A percentile compares a stretch with the other conserved stretches of the same genome.
These are phyloP conservation scores for Aphanomyces stellatus DNA, from an alignment of 352 stramenopile genomes.

Conservation along the genomic window DNA sequence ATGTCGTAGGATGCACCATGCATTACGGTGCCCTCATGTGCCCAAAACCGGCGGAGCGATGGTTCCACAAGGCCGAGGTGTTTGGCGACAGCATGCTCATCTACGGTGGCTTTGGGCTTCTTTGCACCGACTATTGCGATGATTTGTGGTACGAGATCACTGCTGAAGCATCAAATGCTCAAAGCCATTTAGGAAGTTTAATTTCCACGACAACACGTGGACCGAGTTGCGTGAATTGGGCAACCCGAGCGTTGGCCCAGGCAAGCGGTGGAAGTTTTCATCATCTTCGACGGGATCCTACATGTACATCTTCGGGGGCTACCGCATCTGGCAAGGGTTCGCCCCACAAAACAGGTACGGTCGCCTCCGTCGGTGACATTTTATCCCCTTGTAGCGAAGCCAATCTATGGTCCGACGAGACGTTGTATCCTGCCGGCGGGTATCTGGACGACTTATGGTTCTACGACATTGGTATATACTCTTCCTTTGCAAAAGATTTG, in stretches of 20 bases:
- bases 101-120: slow-evolving; percentile 88
- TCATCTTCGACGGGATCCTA: slow-evolving; percentile 52
- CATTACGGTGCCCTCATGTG: slow-evolving; percentile 80
- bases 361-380: no score
- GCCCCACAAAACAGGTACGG: slow-evolving; percentile 71
- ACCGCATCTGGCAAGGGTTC: slow-evolving; percentile 94
- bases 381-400: slow-evolving; percentile 19
- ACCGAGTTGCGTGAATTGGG: slow-evolving; percentile 75
- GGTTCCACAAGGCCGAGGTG: slow-evolving; percentile 81
- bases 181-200: slow-evolving; percentile 47
- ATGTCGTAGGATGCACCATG: slow-evolving; percentile 62
- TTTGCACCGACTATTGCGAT: slow-evolving; percentile 94
- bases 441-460: slow-evolving; percentile 94
- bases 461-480: slow-evolving; percentile 19
- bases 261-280: slow-evolving; percentile 90
- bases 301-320: slow-evolving; percentile 87
- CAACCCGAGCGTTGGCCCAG: slow-evolving; percentile 39
- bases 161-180: background rate
- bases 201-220: slow-evolving; percentile 86
- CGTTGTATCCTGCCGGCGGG: slow-evolving; percentile 79
- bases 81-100: slow-evolving; percentile 88
- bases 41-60: slow-evolving; percentile 82
- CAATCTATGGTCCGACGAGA: slow-evolving; percentile 66
- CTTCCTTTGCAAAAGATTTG: background rate
- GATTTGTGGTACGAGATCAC: slow-evolving; percentile 77